phyloP scores from a whole-genome alignment of 1,284 basidiomycete species.

The Pascua guehoae region DNA sequence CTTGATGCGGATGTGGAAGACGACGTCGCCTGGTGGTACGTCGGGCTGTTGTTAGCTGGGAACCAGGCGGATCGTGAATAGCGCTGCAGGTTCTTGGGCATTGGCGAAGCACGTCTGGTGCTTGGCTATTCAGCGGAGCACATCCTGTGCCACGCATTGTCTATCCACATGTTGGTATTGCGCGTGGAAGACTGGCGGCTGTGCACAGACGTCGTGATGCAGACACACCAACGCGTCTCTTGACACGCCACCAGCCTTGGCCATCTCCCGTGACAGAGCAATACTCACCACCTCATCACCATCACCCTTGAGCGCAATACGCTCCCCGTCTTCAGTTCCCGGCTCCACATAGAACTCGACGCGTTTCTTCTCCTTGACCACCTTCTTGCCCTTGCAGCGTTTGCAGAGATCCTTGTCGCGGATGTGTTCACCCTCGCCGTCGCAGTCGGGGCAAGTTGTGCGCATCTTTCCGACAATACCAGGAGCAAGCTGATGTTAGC shows the following conservation, averaged over 20 bases:
- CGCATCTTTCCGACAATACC: constrained; percentile 52
- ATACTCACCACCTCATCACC: constrained; percentile 77
- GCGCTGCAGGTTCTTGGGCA: too few species aligned
- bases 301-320: constrained; percentile 81
- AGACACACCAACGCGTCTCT: too few species aligned
- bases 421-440: constrained; percentile 72
- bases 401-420: constrained; percentile 95
- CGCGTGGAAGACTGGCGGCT: too few species aligned
- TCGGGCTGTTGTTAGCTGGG: constrained; percentile 59
- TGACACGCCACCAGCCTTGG: background rate
- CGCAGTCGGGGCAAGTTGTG: constrained; percentile 68
- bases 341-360: constrained; percentile 81
- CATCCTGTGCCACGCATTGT: too few species aligned
- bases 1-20: constrained; percentile 71
- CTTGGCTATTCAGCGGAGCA: too few species aligned
- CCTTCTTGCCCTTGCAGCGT: constrained; percentile 87
- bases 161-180: too few species aligned
- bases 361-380: constrained; percentile 79
- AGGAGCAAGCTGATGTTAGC: constrained; percentile 38
- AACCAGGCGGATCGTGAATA: background rate
- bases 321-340: constrained; percentile 80
- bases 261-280: background rate
- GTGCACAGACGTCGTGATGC: too few species aligned
- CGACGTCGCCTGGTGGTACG: constrained; percentile 76
- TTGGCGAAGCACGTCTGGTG: too few species aligned